Evolutionary conservation across 805 yeast genomes (phyloP), one percentile per base, ranked within the genome.

Genomic region (Grigorovia humatica): DNA sequence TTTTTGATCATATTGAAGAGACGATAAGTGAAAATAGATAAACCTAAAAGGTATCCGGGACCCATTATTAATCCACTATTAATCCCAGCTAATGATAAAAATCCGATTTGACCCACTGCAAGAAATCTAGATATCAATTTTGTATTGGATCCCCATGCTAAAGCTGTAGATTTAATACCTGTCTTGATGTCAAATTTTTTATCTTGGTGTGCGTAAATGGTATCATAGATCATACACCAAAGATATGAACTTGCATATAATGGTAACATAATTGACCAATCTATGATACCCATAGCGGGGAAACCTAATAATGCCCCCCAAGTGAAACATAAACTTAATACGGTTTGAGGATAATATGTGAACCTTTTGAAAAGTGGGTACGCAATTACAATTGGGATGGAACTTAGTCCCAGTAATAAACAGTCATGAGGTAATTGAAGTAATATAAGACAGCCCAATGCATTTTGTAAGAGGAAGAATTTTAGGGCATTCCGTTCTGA

Each of bases 191-290:
- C 99, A 62, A 84, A 93, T 49, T 67, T 70, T 70, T 93, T 93
- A 69, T 93, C 99, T 70, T 93, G 99, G 65, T 93, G 99, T 0
- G 99, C 99, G 67, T 93, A 93, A 43, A 93, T 80, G 1, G 99
- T 88, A 67, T 93, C 99, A 69, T 93, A 93, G 49, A 83, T 82
- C 90, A 93, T 87, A 58, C 96, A 83, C 99, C 99, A 93, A 51
- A 83, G 74, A 63, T 82, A 85, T 46, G 88, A 82, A 17, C 96
- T 80, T 2, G 81, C 65, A 61, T 83, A 88, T 48, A 93, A 71
- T 0, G 96, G 88, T 2, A 79, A 70, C 80, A 90, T 90, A 4
- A 88, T 84, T 9, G 80, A 70, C 73, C 80, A 75, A 60, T 84
- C 78, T 77, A 91, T 77, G 3, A 91, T 80, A 0, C 95, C 96